Percentiles rank a stretch among this genome's conserved stretches.
Evolutionary conservation across 257 asterid genomes (phyloP).

Genomic region (Penstemon newberryi): DNA sequence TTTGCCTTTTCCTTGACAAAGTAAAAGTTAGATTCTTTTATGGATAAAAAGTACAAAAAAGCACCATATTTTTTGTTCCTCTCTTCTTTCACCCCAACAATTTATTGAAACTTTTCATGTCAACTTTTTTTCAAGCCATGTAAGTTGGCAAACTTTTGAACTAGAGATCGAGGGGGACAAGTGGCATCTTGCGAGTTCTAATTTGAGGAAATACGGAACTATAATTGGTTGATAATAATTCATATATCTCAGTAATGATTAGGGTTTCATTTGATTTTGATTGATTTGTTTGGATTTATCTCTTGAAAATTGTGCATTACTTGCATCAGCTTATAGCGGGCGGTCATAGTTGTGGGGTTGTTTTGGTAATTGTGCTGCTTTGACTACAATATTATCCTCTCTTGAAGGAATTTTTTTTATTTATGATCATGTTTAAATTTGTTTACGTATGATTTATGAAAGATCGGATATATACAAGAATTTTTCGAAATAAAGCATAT

Average conservation of each 20-base stretch:
- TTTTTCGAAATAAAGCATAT: no score
- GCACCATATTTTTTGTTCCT: neutral
- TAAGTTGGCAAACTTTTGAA: neutral
- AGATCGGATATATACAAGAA: no score
- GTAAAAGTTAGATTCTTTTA: neutral
- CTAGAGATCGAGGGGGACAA: neutral
- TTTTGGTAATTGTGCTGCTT: constrained; percentile 29
- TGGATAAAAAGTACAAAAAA: neutral
- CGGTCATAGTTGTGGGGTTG: constrained; percentile 17
- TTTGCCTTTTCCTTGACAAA: neutral
- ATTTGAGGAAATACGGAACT: neutral
- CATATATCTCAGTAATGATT: constrained; percentile 42
- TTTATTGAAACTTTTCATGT: neutral
- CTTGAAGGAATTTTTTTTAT: constrained; percentile 14
- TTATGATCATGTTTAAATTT: no score
- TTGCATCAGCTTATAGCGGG: constrained; percentile 23
- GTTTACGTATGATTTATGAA: no score
- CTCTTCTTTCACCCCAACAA: neutral
- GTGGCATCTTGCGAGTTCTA: neutral
- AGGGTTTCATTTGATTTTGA: constrained; percentile 36
- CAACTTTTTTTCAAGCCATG: neutral
- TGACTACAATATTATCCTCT: constrained; percentile 24
- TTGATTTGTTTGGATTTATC: constrained; percentile 2
- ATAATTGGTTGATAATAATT: neutral
- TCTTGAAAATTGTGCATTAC: constrained; percentile 24